These are phyloP conservation scores for Lactarius quietus DNA, from an alignment of 768 basidiomycete genomes.

Conservation along the genomic window DNA sequence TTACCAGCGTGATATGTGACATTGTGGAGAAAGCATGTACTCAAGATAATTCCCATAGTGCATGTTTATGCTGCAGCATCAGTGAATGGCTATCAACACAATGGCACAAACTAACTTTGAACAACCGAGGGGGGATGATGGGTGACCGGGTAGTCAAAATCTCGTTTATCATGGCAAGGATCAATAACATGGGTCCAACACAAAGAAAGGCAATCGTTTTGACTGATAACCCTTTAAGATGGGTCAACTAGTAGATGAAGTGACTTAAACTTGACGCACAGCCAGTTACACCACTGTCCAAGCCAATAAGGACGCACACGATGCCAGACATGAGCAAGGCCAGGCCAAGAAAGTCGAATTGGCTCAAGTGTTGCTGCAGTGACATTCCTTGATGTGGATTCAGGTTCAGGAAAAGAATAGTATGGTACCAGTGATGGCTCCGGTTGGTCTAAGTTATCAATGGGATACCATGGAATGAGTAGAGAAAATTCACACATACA, in stretches of 20 bases:
- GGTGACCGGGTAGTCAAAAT: slow-evolving; percentile 58
- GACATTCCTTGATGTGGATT: slow-evolving; percentile 65
- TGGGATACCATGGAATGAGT: too few relatives aligned
- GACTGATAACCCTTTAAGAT: slow-evolving; percentile 48
- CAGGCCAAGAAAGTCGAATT: slow-evolving; percentile 73
- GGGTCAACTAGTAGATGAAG: neutral
- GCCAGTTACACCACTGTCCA: slow-evolving; percentile 61
- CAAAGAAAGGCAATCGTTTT: slow-evolving; percentile 61
- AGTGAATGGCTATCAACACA: neutral
- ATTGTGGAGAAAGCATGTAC: slow-evolving; percentile 60
- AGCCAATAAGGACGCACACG: slow-evolving; percentile 66
- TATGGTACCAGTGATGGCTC: slow-evolving; percentile 55
- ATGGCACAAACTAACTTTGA: slow-evolving; percentile 46
- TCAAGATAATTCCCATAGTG: slow-evolving; percentile 59
- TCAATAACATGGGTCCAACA: slow-evolving; percentile 51
- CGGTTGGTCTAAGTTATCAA: slow-evolving; percentile 53
- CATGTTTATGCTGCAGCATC: slow-evolving; percentile 50
- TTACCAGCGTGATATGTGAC: slow-evolving; percentile 55
- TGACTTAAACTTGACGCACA: slow-evolving; percentile 44
- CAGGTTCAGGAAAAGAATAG: slow-evolving; percentile 71
- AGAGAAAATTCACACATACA: too few relatives aligned
- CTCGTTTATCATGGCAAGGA: slow-evolving; percentile 57
- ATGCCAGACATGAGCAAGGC: slow-evolving; percentile 59
- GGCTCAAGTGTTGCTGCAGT: slow-evolving; percentile 50
- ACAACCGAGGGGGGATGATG: slow-evolving; percentile 70